These are phyloP conservation scores for Hirsutella thompsonii DNA, from an alignment of 2,329 filamentous ascomycete species.

Conservation along the genomic window DNA sequence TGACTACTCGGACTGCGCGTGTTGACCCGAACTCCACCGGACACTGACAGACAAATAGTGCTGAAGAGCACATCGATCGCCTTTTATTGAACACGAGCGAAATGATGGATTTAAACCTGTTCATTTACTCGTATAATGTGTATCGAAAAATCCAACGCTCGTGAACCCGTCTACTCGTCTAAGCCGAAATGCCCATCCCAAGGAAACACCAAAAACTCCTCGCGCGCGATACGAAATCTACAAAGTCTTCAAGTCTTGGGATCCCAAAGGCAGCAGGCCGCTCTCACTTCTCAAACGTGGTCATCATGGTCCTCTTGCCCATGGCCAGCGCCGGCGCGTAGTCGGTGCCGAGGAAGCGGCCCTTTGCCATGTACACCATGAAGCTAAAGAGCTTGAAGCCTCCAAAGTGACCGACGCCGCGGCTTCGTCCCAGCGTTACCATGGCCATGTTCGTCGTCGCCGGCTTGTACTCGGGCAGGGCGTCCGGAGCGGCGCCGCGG, in stretches of 20 bases:
- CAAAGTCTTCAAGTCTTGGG: background rate
- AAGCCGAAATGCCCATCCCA: too few species aligned
- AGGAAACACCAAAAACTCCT: too few species aligned
- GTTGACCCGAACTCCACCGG: too few species aligned
- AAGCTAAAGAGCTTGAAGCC: slow-evolving; percentile 23
- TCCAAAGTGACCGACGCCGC: slow-evolving; percentile 24
- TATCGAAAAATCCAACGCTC: too few species aligned
- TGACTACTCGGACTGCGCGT: too few species aligned
- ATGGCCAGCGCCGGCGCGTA: slow-evolving; percentile 15
- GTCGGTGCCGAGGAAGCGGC: slow-evolving; percentile 23
- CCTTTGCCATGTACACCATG: slow-evolving; percentile 25
- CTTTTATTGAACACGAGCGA: too few species aligned
- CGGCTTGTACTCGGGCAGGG: slow-evolving; percentile 17
- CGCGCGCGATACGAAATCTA: background rate
- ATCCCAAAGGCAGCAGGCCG: background rate
- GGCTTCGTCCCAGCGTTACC: slow-evolving; percentile 25
- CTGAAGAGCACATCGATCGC: too few species aligned
- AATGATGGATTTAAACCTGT: too few species aligned
- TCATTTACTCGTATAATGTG: too few species aligned
- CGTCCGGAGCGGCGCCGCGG: slow-evolving; percentile 11
- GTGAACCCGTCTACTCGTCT: too few species aligned
- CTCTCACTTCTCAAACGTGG: slow-evolving; percentile 18
- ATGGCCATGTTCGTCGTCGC: slow-evolving; percentile 17
- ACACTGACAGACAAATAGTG: too few species aligned
- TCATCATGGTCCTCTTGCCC: slow-evolving; percentile 19